Conservation (phyloP, 2,329 filamentous ascomycete species). For the Diaporthe citriasiana region DNA sequence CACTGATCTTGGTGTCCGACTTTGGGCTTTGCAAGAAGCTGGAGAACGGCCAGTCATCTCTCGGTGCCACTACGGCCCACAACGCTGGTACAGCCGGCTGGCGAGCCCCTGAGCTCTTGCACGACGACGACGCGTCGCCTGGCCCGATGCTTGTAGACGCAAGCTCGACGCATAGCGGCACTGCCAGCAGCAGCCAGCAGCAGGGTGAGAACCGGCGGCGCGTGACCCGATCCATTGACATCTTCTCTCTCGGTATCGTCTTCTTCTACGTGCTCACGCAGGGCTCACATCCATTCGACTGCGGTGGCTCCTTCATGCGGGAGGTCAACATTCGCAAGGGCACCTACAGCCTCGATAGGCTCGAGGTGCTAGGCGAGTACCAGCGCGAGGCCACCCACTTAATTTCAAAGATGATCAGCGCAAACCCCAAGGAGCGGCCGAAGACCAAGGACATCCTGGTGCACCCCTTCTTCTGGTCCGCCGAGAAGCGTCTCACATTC, state of each 20-base stretch:
- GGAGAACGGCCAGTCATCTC: slow-evolving; percentile 93
- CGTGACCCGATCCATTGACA: slow-evolving; percentile 95
- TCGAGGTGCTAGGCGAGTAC: slow-evolving; percentile 85
- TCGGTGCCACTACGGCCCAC: slow-evolving; percentile 93
- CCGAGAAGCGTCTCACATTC: slow-evolving; percentile 90
- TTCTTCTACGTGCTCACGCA: slow-evolving; percentile 99
- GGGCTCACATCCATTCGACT: slow-evolving; percentile 93
- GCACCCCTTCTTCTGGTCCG: slow-evolving; percentile 96
- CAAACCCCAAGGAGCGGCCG: slow-evolving; percentile 72
- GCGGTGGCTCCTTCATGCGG: slow-evolving; percentile 93
- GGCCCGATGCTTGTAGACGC: slow-evolving; percentile 60
- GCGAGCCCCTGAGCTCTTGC: slow-evolving; percentile 93
- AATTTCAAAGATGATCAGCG: slow-evolving; percentile 81
- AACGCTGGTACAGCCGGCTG: slow-evolving; percentile 95
- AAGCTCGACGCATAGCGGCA: slow-evolving; percentile 72
- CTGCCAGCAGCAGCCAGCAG: slow-evolving; percentile 67
- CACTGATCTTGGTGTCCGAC: slow-evolving; percentile 94
- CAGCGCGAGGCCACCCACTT: slow-evolving; percentile 90
- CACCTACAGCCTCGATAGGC: slow-evolving; percentile 77
- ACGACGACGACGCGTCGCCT: slow-evolving; percentile 78
- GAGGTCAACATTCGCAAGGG: slow-evolving; percentile 98
- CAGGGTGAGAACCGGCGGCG: slow-evolving; percentile 65
- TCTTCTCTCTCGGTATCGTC: slow-evolving; percentile 97
- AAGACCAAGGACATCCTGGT: slow-evolving; percentile 84
- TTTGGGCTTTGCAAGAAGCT: slow-evolving; percentile 98